Evolutionary conservation across 2,329 filamentous ascomycete genomes (phyloP).

Genomic region (Beauveria caledonica): DNA sequence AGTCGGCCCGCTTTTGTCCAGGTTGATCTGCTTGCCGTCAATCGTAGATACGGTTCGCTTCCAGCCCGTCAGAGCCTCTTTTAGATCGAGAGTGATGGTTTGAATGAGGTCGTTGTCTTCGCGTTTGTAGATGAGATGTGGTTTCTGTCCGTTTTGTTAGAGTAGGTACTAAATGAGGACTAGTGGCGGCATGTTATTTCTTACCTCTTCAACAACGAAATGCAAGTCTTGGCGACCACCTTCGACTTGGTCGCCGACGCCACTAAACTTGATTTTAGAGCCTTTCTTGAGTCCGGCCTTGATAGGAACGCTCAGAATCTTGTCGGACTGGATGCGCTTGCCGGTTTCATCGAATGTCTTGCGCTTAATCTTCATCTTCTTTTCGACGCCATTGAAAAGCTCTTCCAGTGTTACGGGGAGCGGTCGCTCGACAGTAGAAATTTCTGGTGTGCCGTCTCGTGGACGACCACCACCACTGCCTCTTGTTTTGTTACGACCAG

Average conservation of each 20-base stretch:
- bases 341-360: slow-evolving; percentile 86
- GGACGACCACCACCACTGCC: slow-evolving; percentile 13
- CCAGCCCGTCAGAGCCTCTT: slow-evolving; percentile 94
- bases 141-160: slow-evolving; percentile 58
- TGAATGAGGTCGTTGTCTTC: slow-evolving; percentile 82
- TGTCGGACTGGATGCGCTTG: slow-evolving; percentile 79
- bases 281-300: slow-evolving; percentile 94
- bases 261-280: slow-evolving; percentile 96
- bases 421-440: slow-evolving; percentile 81
- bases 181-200: slow-evolving; percentile 19
- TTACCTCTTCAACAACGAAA: slow-evolving; percentile 89
- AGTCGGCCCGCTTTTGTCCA: slow-evolving; percentile 77
- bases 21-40: slow-evolving; percentile 74
- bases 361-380: slow-evolving; percentile 97
- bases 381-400: slow-evolving; percentile 74
- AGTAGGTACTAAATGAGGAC: neutral
- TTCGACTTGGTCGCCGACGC: slow-evolving; percentile 96
- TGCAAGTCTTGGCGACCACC: slow-evolving; percentile 92
- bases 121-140: slow-evolving; percentile 74
- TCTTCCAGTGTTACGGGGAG: slow-evolving; percentile 80
- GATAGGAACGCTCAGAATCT: slow-evolving; percentile 88
- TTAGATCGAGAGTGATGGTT: slow-evolving; percentile 73
- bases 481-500: slow-evolving; percentile 24
- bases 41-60: slow-evolving; percentile 86
- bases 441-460: slow-evolving; percentile 63